Base-by-base conservation (phyloP, 1,284 basidiomycete genomes). In the Albatrellus sp. region DNA sequence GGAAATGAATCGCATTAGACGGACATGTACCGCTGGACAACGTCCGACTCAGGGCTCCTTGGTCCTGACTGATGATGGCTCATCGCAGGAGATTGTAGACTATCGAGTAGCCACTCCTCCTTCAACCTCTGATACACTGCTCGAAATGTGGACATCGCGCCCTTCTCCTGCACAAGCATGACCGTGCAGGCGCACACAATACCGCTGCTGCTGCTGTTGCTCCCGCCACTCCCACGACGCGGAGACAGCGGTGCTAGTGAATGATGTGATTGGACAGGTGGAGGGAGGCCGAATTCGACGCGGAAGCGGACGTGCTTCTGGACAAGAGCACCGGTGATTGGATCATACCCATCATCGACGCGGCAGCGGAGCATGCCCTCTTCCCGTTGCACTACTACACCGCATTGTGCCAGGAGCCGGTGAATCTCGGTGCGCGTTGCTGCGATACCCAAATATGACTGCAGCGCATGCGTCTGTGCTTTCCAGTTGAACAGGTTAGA, bases 141-240 rank as follows among this genome's bases (percentile, higher is more conserved):
- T 59, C 79, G 80, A 67, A 93, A 91, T 42, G 83, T 82, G 49
- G 83, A 80, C 55, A 83, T 66, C 3, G 89, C 84, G 12, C 91
- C 91, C 62, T 90, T 93, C 68, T 94, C 91, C 53, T 90, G 84
- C 17, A 87, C 71, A 57, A 93, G 68, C 37, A 79, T 75, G 50
- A 61, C 49, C 35, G 49, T 46, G 42, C 53, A 53, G 48, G 58
- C 55, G 45, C 53, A 58, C 7, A 52, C 58, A 13, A 28, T 35
- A 14, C 36, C n/a, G 37, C 53, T 49, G 50, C 50, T 50, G 16
- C 17, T 29, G 12, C 28, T 28, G 20, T 10, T n/a, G 37, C 40
- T 49, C 51, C 45, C 50, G 42, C 11, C 49, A 40, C 42, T 49
- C 42, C 30, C 50, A 43, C 28, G 45, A 24, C 37, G 36, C 44